These are phyloP conservation scores for Teunomyces stri DNA, from an alignment of 805 yeast genomes.

Conservation along the genomic window DNA sequence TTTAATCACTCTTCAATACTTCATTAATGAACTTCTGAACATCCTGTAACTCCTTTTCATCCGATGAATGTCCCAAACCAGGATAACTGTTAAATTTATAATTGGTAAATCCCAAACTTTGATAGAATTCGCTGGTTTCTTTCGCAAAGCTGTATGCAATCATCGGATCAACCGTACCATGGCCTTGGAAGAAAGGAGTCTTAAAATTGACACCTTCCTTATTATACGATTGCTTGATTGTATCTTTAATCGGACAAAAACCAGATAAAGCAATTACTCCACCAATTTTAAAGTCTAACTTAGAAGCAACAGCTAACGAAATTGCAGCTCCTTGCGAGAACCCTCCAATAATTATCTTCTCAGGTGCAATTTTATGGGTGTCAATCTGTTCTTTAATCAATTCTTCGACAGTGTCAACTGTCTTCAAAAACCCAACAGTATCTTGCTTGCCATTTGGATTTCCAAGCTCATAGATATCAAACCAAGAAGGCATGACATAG, in stretches of 20 bases:
- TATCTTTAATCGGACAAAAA: conserved; percentile 46
- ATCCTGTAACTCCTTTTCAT: conserved; percentile 63
- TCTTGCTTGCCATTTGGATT: conserved; percentile 49
- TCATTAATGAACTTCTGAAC: conserved; percentile 35
- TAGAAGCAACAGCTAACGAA: conserved; percentile 58
- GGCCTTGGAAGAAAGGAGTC: conserved; percentile 86
- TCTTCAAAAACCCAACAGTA: conserved; percentile 49
- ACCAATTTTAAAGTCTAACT: conserved; percentile 61
- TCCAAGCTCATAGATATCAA: conserved; percentile 64
- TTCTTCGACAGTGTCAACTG: conserved; percentile 44
- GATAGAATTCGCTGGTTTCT: conserved; percentile 43
- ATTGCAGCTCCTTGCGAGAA: conserved; percentile 94
- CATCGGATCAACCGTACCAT: conserved; percentile 77
- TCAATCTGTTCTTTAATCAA: conserved; percentile 54
- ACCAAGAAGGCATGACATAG: conserved; percentile 78
- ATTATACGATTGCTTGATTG: conserved; percentile 16
- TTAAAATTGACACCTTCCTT: conserved; percentile 41
- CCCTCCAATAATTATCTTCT: conserved; percentile 85
- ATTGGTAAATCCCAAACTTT: conserved; percentile 43
- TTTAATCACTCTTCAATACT: conserved; percentile 10
- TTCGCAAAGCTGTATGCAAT: conserved; percentile 44
- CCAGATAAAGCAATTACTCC: conserved; percentile 82
- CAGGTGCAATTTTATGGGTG: conserved; percentile 50
- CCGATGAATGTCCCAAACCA: conserved; percentile 68
- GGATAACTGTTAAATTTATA: conserved; percentile 50